phyloP scores from a whole-genome alignment of 768 basidiomycete genomes.

The Agrocybe chaxingu region DNA sequence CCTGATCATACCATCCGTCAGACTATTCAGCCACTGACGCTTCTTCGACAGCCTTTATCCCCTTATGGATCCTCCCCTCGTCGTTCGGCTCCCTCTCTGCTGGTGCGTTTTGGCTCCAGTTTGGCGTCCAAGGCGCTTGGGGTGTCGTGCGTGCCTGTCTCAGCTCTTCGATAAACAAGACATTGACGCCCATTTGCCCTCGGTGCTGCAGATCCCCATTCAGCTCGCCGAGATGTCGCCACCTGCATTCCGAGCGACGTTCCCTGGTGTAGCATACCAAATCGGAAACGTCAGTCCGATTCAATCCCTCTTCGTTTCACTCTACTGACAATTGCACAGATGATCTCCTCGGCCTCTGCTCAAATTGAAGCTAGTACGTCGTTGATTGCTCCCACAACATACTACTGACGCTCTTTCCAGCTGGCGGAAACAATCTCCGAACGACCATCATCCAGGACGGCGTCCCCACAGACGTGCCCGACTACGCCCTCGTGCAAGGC shows the following conservation, averaged over 20 bases:
- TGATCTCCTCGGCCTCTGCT: conserved; percentile 69
- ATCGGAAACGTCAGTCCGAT: conserved; percentile 58
- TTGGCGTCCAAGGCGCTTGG: conserved; percentile 91
- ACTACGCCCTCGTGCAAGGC: conserved; percentile 78
- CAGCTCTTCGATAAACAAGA: conserved; percentile 21
- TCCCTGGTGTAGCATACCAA: conserved; percentile 85
- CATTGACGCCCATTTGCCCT: conserved; percentile 39
- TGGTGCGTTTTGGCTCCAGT: conserved; percentile 84
- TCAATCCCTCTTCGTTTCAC: conserved; percentile 1
- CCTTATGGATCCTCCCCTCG: conserved; percentile 80
- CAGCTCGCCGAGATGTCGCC: conserved; percentile 83
- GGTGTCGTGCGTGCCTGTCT: conserved; percentile 67
- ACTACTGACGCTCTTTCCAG: conserved; percentile 29
- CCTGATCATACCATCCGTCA: too few relatives aligned
- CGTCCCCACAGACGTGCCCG: conserved; percentile 39
- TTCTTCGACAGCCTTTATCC: conserved; percentile 46
- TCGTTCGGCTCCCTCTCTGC: conserved; percentile 69
- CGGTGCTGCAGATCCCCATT: conserved; percentile 53
- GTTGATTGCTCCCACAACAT: neutral
- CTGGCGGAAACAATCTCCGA: conserved; percentile 57
- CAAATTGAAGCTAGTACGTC: conserved; percentile 74
- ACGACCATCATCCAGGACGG: conserved; percentile 50
- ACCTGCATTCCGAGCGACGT: conserved; percentile 84
- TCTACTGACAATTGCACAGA: conserved; percentile 22
- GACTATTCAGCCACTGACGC: neutral